Evolutionary conservation across 805 yeast species (phyloP).

Genomic region (Kregervanrija delftensis): DNA sequence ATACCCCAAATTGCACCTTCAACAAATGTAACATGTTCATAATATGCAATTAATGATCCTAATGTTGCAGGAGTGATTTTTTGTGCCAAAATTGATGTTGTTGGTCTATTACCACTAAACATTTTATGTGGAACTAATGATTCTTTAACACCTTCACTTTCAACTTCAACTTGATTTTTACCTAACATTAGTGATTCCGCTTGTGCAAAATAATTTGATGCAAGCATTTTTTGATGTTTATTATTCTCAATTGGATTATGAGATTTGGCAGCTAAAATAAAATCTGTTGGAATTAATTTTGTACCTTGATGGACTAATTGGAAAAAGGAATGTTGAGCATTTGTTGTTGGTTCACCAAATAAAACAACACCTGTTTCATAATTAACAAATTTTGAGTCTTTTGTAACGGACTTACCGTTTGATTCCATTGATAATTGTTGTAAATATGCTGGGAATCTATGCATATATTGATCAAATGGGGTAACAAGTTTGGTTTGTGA

Average conservation of each 20-base stretch:
- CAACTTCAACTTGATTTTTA: slow-evolving; percentile 75
- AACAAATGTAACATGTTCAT: slow-evolving; percentile 94
- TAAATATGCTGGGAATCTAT: slow-evolving; percentile 98
- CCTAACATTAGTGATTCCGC: slow-evolving; percentile 97
- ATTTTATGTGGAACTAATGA: slow-evolving; percentile 90
- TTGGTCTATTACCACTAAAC: slow-evolving; percentile 98
- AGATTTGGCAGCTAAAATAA: slow-evolving; percentile 93
- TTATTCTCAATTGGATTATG: slow-evolving; percentile 95
- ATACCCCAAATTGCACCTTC: slow-evolving; percentile 99
- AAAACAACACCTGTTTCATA: slow-evolving; percentile 94
- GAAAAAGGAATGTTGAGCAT: slow-evolving; percentile 99
- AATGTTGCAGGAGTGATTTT: slow-evolving; percentile 93
- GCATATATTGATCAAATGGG: slow-evolving; percentile 97
- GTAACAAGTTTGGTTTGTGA: slow-evolving; percentile 98
- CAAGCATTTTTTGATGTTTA: slow-evolving; percentile 95
- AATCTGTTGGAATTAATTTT: slow-evolving; percentile 93
- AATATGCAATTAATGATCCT: slow-evolving; percentile 95
- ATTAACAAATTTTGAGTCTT: slow-evolving; percentile 84
- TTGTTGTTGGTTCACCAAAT: slow-evolving; percentile 98
- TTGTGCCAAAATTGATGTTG: slow-evolving; percentile 93
- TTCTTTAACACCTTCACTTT: slow-evolving; percentile 79
- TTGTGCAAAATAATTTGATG: slow-evolving; percentile 98
- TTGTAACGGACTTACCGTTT: slow-evolving; percentile 95
- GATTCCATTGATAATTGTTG: slow-evolving; percentile 99
- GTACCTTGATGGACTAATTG: slow-evolving; percentile 99